Evolutionary conservation across 2,329 filamentous ascomycete genomes (phyloP).

Genomic region (Colletotrichum sp.): DNA sequence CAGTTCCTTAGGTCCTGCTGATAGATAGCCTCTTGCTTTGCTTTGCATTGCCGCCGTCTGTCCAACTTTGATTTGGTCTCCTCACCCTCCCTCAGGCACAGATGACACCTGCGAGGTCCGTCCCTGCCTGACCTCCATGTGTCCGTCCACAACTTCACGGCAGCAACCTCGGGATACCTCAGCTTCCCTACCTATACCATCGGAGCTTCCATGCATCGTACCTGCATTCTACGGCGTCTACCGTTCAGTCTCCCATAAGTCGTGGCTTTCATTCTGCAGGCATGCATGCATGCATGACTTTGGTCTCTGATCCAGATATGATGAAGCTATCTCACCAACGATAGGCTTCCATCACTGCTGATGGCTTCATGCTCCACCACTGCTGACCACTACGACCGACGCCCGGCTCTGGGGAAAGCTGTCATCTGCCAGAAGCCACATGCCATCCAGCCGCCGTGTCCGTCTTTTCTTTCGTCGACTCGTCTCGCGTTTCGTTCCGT

Average conservation of each 20-base stretch:
- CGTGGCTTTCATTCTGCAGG: not conserved
- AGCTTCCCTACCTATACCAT: not conserved
- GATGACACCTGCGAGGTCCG: not conserved
- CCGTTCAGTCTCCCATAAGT: not conserved
- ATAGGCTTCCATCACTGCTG: not conserved
- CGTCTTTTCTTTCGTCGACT: not conserved
- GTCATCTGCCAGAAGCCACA: not conserved
- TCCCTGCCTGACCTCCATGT: not conserved
- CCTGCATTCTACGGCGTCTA: not conserved
- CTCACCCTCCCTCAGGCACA: not conserved
- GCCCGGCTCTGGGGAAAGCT: not conserved
- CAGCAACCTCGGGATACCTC: not conserved
- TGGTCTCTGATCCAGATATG: not conserved
- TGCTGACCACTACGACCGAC: not conserved
- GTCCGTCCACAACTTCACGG: not conserved
- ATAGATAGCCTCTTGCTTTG: not conserved
- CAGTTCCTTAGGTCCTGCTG: not conserved
- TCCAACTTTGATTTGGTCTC: not conserved
- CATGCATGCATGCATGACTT: not conserved
- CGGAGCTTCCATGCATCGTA: not conserved
- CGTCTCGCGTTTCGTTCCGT: not conserved
- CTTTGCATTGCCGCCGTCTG: not conserved
- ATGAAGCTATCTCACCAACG: not conserved
- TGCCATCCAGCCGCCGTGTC: not conserved
- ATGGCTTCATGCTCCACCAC: not conserved